Evolutionary conservation across 352 stramenopile species (phyloP).

Genomic region (Phytopythium boreale): DNA sequence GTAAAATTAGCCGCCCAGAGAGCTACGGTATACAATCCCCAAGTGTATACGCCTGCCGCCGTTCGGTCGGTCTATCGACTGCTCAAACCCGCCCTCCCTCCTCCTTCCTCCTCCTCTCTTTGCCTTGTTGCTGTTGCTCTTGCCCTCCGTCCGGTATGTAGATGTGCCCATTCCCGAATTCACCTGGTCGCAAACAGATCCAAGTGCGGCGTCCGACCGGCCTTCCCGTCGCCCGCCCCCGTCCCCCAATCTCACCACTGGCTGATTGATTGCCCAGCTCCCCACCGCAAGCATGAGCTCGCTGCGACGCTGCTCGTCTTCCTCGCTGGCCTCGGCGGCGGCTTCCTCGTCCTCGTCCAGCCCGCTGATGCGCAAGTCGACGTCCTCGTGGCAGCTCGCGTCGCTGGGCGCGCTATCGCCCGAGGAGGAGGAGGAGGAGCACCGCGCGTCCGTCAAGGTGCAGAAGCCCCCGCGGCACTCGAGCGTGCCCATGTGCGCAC

Average conservation of each 20-base stretch:
- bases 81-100: no score
- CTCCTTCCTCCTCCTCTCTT: no score
- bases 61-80: not conserved
- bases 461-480: conserved; percentile 63
- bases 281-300: not conserved
- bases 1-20: not conserved
- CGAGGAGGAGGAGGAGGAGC: conserved; percentile 42
- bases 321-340: not conserved
- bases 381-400: conserved; percentile 49
- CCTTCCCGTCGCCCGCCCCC: no score
- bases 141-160: not conserved
- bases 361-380: conserved; percentile 45
- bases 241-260: not conserved
- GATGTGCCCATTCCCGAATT: conserved; percentile 1
- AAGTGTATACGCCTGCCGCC: not conserved
- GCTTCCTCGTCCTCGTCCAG: not conserved
- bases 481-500: conserved; percentile 62
- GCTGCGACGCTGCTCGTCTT: not conserved
- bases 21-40: not conserved
- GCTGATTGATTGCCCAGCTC: not conserved
- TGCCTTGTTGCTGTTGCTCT: not conserved
- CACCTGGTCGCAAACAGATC: not conserved
- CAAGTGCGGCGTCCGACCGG: not conserved
- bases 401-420: conserved; percentile 15
- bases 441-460: conserved; percentile 21